Evolutionary conservation across 1,284 basidiomycete genomes (phyloP), one percentile per base, ranked within the genome.

Genomic region (Irpex sp.): DNA sequence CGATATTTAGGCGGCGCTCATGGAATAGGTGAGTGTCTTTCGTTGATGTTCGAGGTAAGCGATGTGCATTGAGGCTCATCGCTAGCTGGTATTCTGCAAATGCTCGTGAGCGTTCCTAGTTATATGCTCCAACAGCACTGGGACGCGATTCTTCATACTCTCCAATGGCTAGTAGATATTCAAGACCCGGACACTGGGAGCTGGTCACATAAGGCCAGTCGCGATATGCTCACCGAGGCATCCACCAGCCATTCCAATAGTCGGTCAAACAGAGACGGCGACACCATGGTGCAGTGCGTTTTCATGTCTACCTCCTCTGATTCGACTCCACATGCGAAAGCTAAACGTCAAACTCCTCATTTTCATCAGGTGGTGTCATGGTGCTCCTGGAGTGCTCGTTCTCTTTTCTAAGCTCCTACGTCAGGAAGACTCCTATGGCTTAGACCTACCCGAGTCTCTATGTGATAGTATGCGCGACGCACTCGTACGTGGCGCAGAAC

Each of bases 1-100:
- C 72, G 78, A 21, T 85, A 85, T 65, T 70, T 85, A 2, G 83
- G 83, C 56, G 82, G 72, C 10, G 82, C 81, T 5, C 83, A 85
- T 71, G 83, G 83, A 18, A 73, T 82, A 59, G 80, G 83, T 81
- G 60, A 58, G 80, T 73, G 33, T n/a, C 16, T 42, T 42, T 42
- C 39, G 6, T n/a, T 42, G 12, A 28, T 28, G 28, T 5, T 28
- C 28, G 28, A n/a, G 16, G 39, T 42, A 42, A 42, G 16, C 39
- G 39, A 42, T 42, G 39, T 42, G 16, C 39, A n/a, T 42, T 42
- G 39, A 42, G 39, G 16, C 39, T 42, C 12, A 42, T 12, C 10
- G 23, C 14, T 60, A 81, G 82, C 74, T 56, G 82, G 83, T 0
- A 83, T 86, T 48, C 69, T 85, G 16, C 81, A 82, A 47, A 73